Base-by-base conservation (phyloP, 78 protist genomes). In the Cavenderia fasciculata region DNA sequence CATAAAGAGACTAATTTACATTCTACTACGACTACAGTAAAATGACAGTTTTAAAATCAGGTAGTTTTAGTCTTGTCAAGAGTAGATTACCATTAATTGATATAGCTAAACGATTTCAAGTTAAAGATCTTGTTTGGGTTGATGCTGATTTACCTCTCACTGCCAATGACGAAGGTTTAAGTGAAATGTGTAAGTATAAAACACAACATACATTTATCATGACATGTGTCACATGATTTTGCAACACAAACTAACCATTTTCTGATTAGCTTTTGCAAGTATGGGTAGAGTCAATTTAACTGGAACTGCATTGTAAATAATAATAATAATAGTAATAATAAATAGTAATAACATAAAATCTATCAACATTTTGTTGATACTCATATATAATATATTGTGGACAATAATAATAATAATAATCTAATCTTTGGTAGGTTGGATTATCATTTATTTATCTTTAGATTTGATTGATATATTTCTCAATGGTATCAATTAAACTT, bases 261-360 rank as follows among this genome's bases (percentile, higher is more conserved):
- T 19, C 16, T 31, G 12, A 65, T 31, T 16, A 68, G 74, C 56
- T 38, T 68, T 68, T 25, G 54, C 74, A 68, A 43, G 56, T n/a
- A 68, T 68, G 74, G 29, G 38, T 3, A 34, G 38, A 43, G 38
- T 68, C 74, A 68, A 68, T 68, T 23, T 68, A 16, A 46, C 51
- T 43, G 74, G 74, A 38, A 68, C 74, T 12, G 59, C 74, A 68
- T 68, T 68, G 74, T 68, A 68, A 68, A n/a, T n/a, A n/a, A n/a
- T n/a, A n/a, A n/a, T n/a, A n/a, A n/a, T n/a, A n/a, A n/a, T n/a
- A n/a, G n/a, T n/a, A n/a, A n/a, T n/a, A n/a, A n/a, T n/a, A n/a
- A n/a, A n/a, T n/a, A n/a, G n/a, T n/a, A n/a, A n/a, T n/a, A n/a
- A n/a, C n/a, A n/a, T n/a, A n/a, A n/a, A n/a, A n/a, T n/a, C n/a